phyloP scores from a whole-genome alignment of 129 eudicot genomes.

The Kitagawia praeruptora region DNA sequence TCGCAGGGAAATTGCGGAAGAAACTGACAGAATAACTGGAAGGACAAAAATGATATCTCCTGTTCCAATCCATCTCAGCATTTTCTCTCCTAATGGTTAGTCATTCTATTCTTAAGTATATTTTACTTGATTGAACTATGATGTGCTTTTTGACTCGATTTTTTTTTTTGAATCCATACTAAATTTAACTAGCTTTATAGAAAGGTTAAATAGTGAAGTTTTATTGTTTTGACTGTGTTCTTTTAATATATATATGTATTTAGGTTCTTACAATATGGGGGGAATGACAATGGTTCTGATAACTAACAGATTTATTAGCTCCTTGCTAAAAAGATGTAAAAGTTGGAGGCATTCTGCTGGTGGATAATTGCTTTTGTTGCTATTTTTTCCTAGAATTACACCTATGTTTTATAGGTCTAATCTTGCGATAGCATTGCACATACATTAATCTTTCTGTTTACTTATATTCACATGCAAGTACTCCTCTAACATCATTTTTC shows the following conservation, averaged over 20 bases:
- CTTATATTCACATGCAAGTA: not conserved
- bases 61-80: too few relatives aligned
- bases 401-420: not conserved
- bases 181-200: not conserved
- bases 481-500: not conserved
- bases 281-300: not conserved
- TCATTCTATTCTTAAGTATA: too few relatives aligned
- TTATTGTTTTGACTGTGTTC: not conserved
- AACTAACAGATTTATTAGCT: not conserved
- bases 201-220: not conserved
- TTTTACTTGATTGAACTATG: not conserved
- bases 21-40: too few relatives aligned
- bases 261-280: not conserved
- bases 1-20: constrained; percentile 41
- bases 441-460: not conserved
- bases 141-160: not conserved
- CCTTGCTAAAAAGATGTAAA: not conserved
- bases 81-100: too few relatives aligned
- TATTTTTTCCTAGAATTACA: not conserved
- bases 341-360: not conserved
- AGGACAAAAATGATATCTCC: too few relatives aligned
- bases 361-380: not conserved
- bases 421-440: not conserved
- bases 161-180: too few relatives aligned
- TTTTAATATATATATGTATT: not conserved